These are phyloP conservation scores for Gardenia jasminoides DNA, from an alignment of 257 asterid species.

Conservation along the genomic window DNA sequence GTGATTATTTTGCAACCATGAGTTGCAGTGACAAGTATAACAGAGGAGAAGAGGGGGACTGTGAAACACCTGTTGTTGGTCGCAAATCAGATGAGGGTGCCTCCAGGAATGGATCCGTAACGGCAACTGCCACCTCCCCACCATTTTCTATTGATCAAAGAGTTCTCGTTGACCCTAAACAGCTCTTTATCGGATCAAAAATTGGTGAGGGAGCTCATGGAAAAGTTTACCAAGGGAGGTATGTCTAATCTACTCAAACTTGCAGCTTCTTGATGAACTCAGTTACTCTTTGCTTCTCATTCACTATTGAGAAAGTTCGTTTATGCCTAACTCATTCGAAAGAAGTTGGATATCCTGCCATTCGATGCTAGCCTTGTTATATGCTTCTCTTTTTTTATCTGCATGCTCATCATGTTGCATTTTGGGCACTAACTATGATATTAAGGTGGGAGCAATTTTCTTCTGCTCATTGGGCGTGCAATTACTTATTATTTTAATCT, in stretches of 20 bases:
- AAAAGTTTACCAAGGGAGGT: slow-evolving; percentile 97
- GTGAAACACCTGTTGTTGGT: slow-evolving; percentile 25
- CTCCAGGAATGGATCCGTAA: slow-evolving; percentile 52
- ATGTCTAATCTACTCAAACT: slow-evolving; percentile 12
- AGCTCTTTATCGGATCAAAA: slow-evolving; percentile 77
- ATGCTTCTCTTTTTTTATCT: not conserved
- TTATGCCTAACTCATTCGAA: not conserved
- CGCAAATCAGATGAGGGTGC: slow-evolving; percentile 50
- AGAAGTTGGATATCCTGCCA: not conserved
- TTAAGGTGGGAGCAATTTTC: not conserved
- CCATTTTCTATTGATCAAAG: slow-evolving; percentile 62
- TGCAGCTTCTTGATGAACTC: not conserved
- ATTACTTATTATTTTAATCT: not conserved
- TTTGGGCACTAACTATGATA: not conserved
- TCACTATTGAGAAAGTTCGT: too few species aligned
- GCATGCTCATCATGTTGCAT: not conserved
- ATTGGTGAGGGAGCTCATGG: slow-evolving; percentile 99
- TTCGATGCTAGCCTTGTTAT: not conserved
- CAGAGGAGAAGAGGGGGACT: slow-evolving; percentile 44
- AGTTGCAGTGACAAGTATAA: slow-evolving; percentile 67
- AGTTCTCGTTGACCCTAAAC: slow-evolving; percentile 82
- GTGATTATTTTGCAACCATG: slow-evolving; percentile 42
- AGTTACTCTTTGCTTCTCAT: not conserved
- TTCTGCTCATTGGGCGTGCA: not conserved
- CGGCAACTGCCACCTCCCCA: slow-evolving; percentile 20